phyloP scores from a whole-genome alignment of 768 basidiomycete species.

The Lactarius quietus region DNA sequence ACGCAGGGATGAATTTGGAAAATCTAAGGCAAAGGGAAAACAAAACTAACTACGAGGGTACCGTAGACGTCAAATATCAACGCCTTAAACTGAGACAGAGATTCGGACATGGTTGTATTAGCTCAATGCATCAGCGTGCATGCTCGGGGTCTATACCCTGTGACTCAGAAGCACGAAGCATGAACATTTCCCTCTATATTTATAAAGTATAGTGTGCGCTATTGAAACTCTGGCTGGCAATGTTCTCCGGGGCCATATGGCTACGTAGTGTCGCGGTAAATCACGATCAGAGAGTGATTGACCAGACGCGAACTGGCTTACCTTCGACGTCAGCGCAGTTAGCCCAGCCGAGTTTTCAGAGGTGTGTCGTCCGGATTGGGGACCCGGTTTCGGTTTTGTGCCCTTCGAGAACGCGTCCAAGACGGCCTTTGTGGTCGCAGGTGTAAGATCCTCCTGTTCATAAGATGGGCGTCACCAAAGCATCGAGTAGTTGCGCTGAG shows the following conservation, averaged over 20 bases:
- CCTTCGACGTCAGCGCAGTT: constrained; percentile 75
- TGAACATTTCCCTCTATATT: constrained; percentile 1
- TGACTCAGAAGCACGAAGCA: background rate
- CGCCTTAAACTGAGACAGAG: constrained; percentile 36
- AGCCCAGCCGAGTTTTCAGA: constrained; percentile 93
- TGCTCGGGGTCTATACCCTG: background rate
- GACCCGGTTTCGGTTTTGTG: constrained; percentile 88
- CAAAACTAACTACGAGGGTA: constrained; percentile 50
- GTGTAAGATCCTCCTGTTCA: constrained; percentile 77
- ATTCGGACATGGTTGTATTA: constrained; percentile 18
- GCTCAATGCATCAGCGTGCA: no score
- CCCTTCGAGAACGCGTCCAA: constrained; percentile 77
- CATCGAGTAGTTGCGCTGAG: constrained; percentile 17
- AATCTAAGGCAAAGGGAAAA: background rate
- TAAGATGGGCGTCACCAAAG: constrained; percentile 25
- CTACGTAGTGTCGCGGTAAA: constrained; percentile 37
- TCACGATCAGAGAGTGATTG: constrained; percentile 19
- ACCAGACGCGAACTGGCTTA: constrained; percentile 31
- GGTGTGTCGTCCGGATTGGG: constrained; percentile 81
- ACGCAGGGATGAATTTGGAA: constrained; percentile 3
- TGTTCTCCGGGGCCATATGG: constrained; percentile 93
- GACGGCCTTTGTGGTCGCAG: constrained; percentile 72
- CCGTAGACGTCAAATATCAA: constrained; percentile 78
- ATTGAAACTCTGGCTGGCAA: constrained; percentile 82
- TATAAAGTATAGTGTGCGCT: constrained; percentile 27